Evolutionary conservation across 1,139 yeast species (phyloP), one percentile per base, ranked within the genome.

Genomic region (Debaryomyces robertsiae): DNA sequence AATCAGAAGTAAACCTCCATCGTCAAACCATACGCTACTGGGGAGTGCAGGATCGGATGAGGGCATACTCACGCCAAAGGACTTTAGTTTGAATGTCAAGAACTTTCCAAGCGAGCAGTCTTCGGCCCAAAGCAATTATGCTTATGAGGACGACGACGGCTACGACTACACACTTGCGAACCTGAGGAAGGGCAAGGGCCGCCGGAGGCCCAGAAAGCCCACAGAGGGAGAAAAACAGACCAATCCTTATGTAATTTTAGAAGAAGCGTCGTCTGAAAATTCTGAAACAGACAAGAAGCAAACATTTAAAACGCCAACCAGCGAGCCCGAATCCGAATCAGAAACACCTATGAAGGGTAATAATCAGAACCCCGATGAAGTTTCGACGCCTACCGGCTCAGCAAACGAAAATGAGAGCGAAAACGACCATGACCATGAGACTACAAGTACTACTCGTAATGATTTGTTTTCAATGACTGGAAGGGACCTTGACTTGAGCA

Each of bases 121-220:
- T 6, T 23, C 17, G 36, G 36, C 30, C 16, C n/a, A 16, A 9
- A 30, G 25, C 25, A 16, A 25, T 30, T 30, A 41, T 10, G 39
- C 24, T 10, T 44, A 35, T 28, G 47, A 44, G 31, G 46, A 42
- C 25, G 46, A 44, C 33, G 47, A 44, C 28, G 47, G 46, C 18
- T 44, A 44, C 41, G 32, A 27, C 23, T 38, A 33, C 32, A 27
- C 44, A 7, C 7, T 19, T 19, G 7, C 31, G 14, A 29, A 6
- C n/a, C 23, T 14, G 4, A 15, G 14, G 16, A 9, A 23, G 35
- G n/a, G 35, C 7, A 19, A 19, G 22, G 7, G 7, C 5, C 5
- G 7, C 5, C 22, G 7, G 5, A 19, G 22, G 7, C 7, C 7
- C 22, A 19, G 7, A 6, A 7, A 19, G 7, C 7, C 5, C n/a